Evolutionary conservation across 495 filamentous ascomycete species (phyloP), one percentile per base, ranked within the genome.

Genomic region (Rhypophila decipiens): DNA sequence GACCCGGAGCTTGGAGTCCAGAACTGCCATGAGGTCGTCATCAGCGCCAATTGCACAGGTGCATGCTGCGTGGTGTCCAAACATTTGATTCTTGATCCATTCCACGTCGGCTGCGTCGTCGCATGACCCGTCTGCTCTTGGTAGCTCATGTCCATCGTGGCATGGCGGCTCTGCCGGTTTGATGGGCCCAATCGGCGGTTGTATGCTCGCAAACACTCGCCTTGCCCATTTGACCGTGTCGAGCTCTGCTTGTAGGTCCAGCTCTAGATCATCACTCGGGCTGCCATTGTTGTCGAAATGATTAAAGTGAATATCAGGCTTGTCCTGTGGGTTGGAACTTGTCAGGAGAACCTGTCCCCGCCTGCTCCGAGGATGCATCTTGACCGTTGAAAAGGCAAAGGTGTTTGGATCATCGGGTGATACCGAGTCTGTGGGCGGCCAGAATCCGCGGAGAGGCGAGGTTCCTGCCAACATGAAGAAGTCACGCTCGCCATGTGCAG

Each of bases 141-240:
- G 24, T 54, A 68, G 44, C 58, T 77, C 53, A 73, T 62, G 42
- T 68, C 55, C 77, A 70, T 77, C 33, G 73, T 64, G 51, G 75
- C 77, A 42, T 66, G 63, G 24, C 55, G 69, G 46, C 58, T 78
- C 53, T 65, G 66, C 13, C 41, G 66, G 57, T 75, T 69, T 5
- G 51, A 69, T 44, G 66, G 63, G 39, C 63, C 62, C 36, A 61
- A 48, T 15, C 69, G 79, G 55, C 17, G 45, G 39, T 18, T 51
- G 56, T 0, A 52, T 35, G 8, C 21, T 24, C 1, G 37, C 17
- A 22, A 52, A 53, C 2, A 36, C 54, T 1, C 61, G 56, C 71
- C 77, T 78, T n/a, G 67, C 69, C 18, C 75, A 77, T 52, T 72
- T 72, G 9, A 82, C 66, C 46, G 79, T 68, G 57, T 80, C 75